Evolutionary conservation across 257 asterid genomes (phyloP), one percentile per base, ranked within the genome.

Genomic region (Nicotiana paniculata): DNA sequence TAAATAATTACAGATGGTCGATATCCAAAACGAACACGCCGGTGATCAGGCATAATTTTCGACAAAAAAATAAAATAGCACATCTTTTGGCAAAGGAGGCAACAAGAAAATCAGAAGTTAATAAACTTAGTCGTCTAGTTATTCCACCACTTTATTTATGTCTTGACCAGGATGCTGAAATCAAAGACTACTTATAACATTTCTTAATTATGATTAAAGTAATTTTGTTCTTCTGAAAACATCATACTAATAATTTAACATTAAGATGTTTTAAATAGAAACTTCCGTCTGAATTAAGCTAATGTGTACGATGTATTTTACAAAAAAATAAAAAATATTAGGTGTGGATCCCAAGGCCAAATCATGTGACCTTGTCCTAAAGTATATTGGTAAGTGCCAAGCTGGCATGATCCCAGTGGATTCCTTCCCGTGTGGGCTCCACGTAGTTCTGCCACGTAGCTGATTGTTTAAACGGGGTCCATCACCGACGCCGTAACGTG

Each of bases 391-490:
- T 79, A 26, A 30, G 4, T 64, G 83, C 90, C 88, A 28, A 83
- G 88, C 90, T 89, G 95, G 91, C 88, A 82, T 39, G 82, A 69
- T 61, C 86, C 74, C 9, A 74, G 77, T 17, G 74, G 80, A 75
- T 85, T 87, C 78, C 84, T 75, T 24, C 17, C 85, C 87, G 86
- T 69, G 95, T 92, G 93, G 91, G 91, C 77, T 84, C 93, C 84
- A 78, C 57, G 8, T 4, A 16, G 48, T 43, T 48, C 51, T 12
- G 64, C 16, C 21, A 86, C 85, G 82, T 79, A 86, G 85, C 61
- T 3, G 26, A 28, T 48, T 48, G 54, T 24, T 74, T n/a, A 48
- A 13, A 17, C 2, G 26, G 79, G 79, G 21, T 58, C 79, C 43
- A 74, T 74, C 55, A 84, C 90, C 87, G 88, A 86, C 90, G 84